phyloP scores from a whole-genome alignment of 2,329 filamentous ascomycete genomes.

The Torrubiellomyces zombiae region DNA sequence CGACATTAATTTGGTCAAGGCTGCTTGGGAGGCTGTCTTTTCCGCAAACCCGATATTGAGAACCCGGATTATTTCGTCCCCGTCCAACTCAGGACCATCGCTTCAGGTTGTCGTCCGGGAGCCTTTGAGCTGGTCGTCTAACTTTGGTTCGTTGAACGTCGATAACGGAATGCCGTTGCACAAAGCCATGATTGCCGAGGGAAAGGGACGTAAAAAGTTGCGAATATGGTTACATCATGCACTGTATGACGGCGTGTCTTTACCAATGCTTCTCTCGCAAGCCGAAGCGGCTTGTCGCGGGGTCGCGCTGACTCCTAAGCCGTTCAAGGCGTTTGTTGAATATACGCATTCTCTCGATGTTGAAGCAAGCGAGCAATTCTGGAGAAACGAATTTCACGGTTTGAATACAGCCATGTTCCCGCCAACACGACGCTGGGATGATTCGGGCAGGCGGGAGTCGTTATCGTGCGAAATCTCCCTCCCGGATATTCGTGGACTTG shows the following conservation, averaged over 20 bases:
- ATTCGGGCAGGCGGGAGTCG: slow-evolving; percentile 33
- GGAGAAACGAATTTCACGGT: slow-evolving; percentile 27
- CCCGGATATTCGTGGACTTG: slow-evolving; percentile 14
- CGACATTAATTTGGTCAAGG: neutral
- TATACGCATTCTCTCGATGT: slow-evolving; percentile 24
- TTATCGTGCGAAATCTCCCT: slow-evolving; percentile 32
- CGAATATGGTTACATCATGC: slow-evolving; percentile 1
- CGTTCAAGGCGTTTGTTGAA: slow-evolving; percentile 33
- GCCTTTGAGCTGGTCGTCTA: neutral
- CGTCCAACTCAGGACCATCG: neutral
- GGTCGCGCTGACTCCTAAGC: no score
- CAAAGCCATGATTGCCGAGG: neutral
- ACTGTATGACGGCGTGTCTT: slow-evolving; percentile 1
- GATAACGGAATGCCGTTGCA: neutral
- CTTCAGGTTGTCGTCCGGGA: slow-evolving; percentile 1
- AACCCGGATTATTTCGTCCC: neutral
- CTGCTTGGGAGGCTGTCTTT: neutral
- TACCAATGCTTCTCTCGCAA: neutral
- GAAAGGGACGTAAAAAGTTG: no score
- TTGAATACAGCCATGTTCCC: slow-evolving; percentile 31
- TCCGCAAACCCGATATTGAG: slow-evolving; percentile 1
- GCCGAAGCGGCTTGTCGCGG: neutral
- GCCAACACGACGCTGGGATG: slow-evolving; percentile 25
- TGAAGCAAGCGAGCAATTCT: slow-evolving; percentile 25
- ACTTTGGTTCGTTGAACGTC: neutral